phyloP scores from a whole-genome alignment of 1,139 yeast genomes.

The Protomyces gravidus region DNA sequence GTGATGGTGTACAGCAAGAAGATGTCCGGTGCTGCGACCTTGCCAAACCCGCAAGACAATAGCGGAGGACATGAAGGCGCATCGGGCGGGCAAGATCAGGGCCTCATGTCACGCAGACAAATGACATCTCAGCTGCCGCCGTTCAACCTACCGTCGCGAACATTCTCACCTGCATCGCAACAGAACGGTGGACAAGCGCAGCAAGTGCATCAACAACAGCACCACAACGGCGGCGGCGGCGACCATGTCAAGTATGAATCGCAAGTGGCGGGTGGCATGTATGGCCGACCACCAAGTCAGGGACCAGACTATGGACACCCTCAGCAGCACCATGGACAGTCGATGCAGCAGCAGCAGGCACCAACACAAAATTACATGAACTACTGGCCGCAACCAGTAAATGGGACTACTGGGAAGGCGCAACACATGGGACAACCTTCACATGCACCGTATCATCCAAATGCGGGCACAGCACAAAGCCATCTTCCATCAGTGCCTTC shows the following conservation, averaged over 20 bases:
- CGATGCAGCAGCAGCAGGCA: not conserved
- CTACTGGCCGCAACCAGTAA: not conserved
- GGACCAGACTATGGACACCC: not conserved
- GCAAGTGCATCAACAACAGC: conserved; percentile 25
- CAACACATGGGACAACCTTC: not conserved
- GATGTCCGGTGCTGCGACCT: not conserved
- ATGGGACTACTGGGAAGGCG: not conserved
- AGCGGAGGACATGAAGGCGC: not conserved
- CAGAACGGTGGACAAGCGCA: conserved; percentile 5
- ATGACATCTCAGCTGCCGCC: conserved; percentile 24
- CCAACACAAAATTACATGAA: not conserved
- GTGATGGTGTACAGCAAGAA: not conserved
- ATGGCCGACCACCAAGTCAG: not conserved
- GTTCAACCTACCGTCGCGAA: conserved; percentile 14
- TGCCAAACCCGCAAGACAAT: not conserved
- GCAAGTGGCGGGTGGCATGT: not conserved
- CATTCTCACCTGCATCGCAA: conserved; percentile 22
- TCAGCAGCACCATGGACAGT: not conserved
- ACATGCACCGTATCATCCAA: not conserved
- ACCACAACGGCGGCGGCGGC: conserved; percentile 19
- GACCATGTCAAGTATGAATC: conserved; percentile 10
- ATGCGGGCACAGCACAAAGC: not conserved
- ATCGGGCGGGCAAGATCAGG: not conserved
- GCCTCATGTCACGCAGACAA: conserved; percentile 4
- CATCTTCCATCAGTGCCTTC: not conserved